These are phyloP conservation scores for Russula olivacea DNA, from an alignment of 768 basidiomycete genomes.

Conservation along the genomic window DNA sequence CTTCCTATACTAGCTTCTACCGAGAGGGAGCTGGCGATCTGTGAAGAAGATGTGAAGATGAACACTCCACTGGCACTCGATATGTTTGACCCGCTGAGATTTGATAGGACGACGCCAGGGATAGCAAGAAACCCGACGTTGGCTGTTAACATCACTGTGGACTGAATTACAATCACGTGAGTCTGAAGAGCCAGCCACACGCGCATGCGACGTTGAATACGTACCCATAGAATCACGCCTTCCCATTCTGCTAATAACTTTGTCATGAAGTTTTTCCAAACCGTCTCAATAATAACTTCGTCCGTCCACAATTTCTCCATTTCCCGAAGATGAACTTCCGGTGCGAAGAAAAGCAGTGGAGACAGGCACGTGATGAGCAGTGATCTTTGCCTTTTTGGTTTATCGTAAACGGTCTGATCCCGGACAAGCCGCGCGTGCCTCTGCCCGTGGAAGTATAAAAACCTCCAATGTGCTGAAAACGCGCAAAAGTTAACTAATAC, in stretches of 20 bases:
- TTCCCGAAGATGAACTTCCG: conserved; percentile 21
- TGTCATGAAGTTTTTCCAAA: conserved; percentile 15
- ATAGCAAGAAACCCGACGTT: conserved; percentile 35
- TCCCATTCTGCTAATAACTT: conserved; percentile 10
- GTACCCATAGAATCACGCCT: conserved; percentile 14
- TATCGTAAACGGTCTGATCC: conserved; percentile 9
- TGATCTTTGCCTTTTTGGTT: background rate
- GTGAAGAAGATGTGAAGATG: background rate
- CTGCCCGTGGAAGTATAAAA: conserved; percentile 22
- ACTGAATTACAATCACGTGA: conserved; percentile 13
- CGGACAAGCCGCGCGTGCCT: conserved; percentile 13
- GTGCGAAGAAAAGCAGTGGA: conserved; percentile 19
- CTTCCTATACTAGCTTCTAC: conserved; percentile 13
- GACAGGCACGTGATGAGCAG: conserved; percentile 17
- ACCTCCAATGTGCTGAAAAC: conserved; percentile 20
- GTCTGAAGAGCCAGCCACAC: background rate
- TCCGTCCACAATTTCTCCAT: conserved; percentile 20
- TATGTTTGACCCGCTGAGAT: background rate
- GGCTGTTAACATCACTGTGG: conserved; percentile 33
- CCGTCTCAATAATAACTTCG: conserved; percentile 15
- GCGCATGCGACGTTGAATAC: background rate
- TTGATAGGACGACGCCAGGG: conserved; percentile 26
- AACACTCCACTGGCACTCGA: background rate
- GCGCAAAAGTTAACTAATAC: background rate
- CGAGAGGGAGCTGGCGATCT: conserved; percentile 20